A percentile compares a stretch with the other conserved stretches of the same genome.
phyloP scores from a whole-genome alignment of 257 asterid species.

The Schizonepeta tenuifolia region DNA sequence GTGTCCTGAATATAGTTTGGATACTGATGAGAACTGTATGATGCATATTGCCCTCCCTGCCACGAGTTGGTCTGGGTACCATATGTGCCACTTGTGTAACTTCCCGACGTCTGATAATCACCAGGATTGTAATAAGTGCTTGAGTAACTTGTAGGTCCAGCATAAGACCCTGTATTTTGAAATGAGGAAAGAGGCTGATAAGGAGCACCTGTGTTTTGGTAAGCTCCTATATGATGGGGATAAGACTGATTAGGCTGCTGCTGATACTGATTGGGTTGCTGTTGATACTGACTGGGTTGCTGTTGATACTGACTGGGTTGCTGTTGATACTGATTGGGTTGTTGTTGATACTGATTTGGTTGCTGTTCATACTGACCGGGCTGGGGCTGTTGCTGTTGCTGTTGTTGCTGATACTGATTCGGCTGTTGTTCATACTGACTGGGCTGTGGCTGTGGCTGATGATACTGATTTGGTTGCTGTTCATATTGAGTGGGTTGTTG shows the following conservation, averaged over 20 bases:
- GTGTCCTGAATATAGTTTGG: slow-evolving; percentile 76
- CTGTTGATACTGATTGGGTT: slow-evolving; percentile 41
- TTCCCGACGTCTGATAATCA: slow-evolving; percentile 99
- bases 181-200: slow-evolving; percentile 99
- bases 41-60: slow-evolving; percentile 82
- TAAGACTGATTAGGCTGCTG: slow-evolving; percentile 74
- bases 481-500: slow-evolving; percentile 42
- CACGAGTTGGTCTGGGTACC: slow-evolving; percentile 75
- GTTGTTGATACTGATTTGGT: slow-evolving; percentile 39
- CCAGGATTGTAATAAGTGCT: slow-evolving; percentile 99
- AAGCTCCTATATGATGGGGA: slow-evolving; percentile 76
- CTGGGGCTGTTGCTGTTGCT: slow-evolving; percentile 34
- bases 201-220: slow-evolving; percentile 99
- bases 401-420: slow-evolving; percentile 55
- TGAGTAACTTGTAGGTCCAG: slow-evolving; percentile 99
- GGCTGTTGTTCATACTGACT: slow-evolving; percentile 37
- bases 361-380: slow-evolving; percentile 39
- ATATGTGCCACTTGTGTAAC: slow-evolving; percentile 76
- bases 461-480: slow-evolving; percentile 44
- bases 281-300: slow-evolving; percentile 42
- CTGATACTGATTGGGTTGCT: slow-evolving; percentile 46
- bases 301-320: slow-evolving; percentile 45
- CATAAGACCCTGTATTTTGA: slow-evolving; percentile 99
- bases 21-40: slow-evolving; percentile 74
- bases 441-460: slow-evolving; percentile 39